Evolutionary conservation across 257 asterid genomes (phyloP).

Genomic region (Oldenlandia corymbosa): DNA sequence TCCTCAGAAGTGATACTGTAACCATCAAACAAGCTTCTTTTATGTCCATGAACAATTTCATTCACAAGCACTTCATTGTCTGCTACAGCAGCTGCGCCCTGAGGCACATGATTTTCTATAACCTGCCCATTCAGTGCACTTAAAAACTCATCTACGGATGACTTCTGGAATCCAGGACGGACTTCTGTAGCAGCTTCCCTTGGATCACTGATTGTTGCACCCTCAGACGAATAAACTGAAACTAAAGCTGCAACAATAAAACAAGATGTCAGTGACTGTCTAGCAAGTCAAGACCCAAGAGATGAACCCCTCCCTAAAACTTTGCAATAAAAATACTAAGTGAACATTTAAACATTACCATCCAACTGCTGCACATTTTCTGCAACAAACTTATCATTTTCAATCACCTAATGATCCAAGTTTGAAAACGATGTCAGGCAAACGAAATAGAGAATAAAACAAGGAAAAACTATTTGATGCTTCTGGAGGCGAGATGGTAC

Average conservation of each 20-base stretch:
- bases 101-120: constrained; percentile 22
- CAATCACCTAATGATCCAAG: constrained; percentile 37
- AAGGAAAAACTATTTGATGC: background rate
- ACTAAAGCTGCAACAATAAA: constrained; percentile 25
- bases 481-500: constrained; percentile 22
- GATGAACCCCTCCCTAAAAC: no score
- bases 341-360: constrained; percentile 63
- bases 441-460: background rate
- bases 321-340: constrained; percentile 45
- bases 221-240: constrained; percentile 6
- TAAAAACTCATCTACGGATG: background rate
- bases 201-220: background rate
- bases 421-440: background rate
- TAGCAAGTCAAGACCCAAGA: no score
- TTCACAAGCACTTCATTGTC: constrained; percentile 73
- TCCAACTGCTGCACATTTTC: constrained; percentile 61
- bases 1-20: constrained; percentile 25
- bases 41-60: constrained; percentile 68
- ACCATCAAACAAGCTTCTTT: constrained; percentile 34
- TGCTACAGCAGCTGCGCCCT: constrained; percentile 8
- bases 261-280: constrained; percentile 32
- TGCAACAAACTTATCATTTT: constrained; percentile 56
- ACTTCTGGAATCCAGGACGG: background rate
- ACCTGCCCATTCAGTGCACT: constrained; percentile 21
- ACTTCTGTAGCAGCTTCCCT: constrained; percentile 3